These are phyloP conservation scores for Pseudonitzschia multistriata DNA, from an alignment of 108 stramenopile genomes.

Conservation along the genomic window DNA sequence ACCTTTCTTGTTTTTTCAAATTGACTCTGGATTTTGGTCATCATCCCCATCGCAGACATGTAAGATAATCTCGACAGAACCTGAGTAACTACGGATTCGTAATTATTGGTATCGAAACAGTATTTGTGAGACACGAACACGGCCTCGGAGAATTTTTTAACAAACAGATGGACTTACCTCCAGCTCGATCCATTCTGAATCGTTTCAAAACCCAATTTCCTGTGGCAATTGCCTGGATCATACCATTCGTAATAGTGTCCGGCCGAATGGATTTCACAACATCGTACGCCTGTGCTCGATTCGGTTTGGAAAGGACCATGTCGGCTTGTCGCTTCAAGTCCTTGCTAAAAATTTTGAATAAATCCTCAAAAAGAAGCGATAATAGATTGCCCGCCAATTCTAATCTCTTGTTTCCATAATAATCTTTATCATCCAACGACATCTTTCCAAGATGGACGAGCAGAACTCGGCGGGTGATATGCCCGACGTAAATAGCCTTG, in stretches of 20 bases:
- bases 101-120: neutral
- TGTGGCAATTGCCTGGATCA: conserved; percentile 94
- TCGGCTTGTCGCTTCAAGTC: conserved; percentile 94
- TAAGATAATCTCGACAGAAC: conserved; percentile 90
- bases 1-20: conserved; percentile 98
- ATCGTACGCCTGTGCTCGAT: conserved; percentile 94
- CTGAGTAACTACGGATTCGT: conserved; percentile 78
- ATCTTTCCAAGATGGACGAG: conserved; percentile 85
- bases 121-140: neutral
- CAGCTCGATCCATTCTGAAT: conserved; percentile 98
- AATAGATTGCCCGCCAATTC: conserved; percentile 97
- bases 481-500: conserved; percentile 92
- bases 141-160: neutral
- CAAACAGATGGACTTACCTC: conserved; percentile 25
- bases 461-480: conserved; percentile 91
- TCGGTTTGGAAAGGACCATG: conserved; percentile 92
- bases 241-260: conserved; percentile 95
- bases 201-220: conserved; percentile 99
- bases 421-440: conserved; percentile 95
- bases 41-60: conserved; percentile 96
- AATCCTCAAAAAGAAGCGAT: conserved; percentile 95
- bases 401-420: conserved; percentile 97
- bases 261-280: conserved; percentile 86
- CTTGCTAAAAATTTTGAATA: conserved; percentile 96
- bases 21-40: conserved; percentile 97